Evolutionary conservation across 1,284 basidiomycete genomes (phyloP), one percentile per base, ranked within the genome.

Genomic region (Mycena sp.): DNA sequence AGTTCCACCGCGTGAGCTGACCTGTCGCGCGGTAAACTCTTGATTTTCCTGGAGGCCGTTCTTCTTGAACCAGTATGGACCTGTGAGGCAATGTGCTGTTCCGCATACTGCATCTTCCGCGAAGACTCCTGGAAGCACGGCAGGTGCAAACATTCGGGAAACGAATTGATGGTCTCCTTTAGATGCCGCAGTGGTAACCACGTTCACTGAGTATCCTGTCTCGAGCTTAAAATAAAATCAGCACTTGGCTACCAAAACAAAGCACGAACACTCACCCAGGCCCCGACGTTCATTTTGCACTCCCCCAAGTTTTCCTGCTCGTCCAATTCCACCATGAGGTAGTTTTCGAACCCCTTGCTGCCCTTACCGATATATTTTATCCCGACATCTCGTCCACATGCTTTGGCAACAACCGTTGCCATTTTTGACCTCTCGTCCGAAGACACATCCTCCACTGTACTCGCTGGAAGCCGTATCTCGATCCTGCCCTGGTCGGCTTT

Each of bases 21-120:
- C 86, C 67, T 87, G 84, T 61, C 75, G 83, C 6, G 81, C 83
- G 30, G 69, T 67, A 45, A 83, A 72, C 64, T 78, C 72, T 28
- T 72, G 58, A 16, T 75, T 77, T 4, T 65, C 58, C n/a, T 61
- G 35, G 21, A 82, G 71, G 0, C 71, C 72, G 0, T 78, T 72
- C 59, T 81, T 81, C 19, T 67, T 66, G 25, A 77, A 76, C 83
- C 85, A 88, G 67, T 87, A 87, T 0, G 85, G 85, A 1, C 73
- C 78, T 40, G 86, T 70, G 26, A 85, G 58, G 52, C 82, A 81
- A 68, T 89, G 86, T 0, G 86, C 84, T 17, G 82, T 83, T 6
- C 85, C 87, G 63, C 86, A 88, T 14, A 87, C 86, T 14, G 80
- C 82, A 67, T 89, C 87, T 71, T 88, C 87, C 4, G 51, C 40